Base-by-base conservation (phyloP, 2,329 filamentous ascomycete genomes). In the Sclerotinia trifoliorum region DNA sequence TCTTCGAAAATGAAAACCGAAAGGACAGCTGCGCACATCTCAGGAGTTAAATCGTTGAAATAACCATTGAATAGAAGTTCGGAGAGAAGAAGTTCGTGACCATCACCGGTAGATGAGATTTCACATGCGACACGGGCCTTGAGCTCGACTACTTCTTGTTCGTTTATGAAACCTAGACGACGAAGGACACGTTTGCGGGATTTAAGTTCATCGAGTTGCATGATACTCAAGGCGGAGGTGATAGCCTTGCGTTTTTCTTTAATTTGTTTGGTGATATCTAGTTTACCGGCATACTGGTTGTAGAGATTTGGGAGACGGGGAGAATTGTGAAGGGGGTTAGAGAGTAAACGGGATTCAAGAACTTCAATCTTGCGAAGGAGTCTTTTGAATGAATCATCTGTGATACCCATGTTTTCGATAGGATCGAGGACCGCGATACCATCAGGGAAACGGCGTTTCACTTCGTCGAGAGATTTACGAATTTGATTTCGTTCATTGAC, bases 1-100 rank as follows among this genome's bases (percentile, higher is more conserved):
- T 99, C 95, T 77, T 99, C 96, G 74, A 98, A 97, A 72, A 99
- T 95, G 81, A 99, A 98, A 77, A 92, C 94, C 75, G 92, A 96
- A 69, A 99, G 84, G 7, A 94, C 88, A 0, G 94, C 87, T 1
- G 95, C 95, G 74, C 90, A 92, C 73, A 94, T 86, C 79, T 98
- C 94, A 0, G 95, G 93, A 0, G 89, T 89, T 55, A 98, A 83
- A 77, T 97, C 94, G 78, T 98, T 99, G 85, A 99, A 99, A 84
- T 97, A 98, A 51, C 94, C 88, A 79, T 98, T 96, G 80, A 99
- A 98, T 0, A 99, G 85, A 39, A 99, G 84, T 79, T 99, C 95
- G 17, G 92, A 93, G 6, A 99, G 85, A 72, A 99, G 88, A 54
- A 99, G 84, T 78, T 99, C 96, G 76, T 99, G 95, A 48, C 94